phyloP scores from a whole-genome alignment of 139 green algal species.

The Trebouxia sp. region DNA sequence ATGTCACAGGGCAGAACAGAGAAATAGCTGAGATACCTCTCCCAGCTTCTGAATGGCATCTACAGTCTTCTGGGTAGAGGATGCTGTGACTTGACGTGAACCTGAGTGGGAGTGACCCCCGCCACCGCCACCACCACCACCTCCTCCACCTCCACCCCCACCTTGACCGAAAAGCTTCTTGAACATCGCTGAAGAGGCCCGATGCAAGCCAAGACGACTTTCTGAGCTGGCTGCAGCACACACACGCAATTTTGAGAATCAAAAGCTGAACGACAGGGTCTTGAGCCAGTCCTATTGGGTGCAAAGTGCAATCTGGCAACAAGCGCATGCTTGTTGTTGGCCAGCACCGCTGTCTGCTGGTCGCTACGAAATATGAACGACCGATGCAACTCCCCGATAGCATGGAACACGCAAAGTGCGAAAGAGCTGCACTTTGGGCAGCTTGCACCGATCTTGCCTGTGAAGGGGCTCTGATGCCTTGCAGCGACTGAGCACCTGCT shows the following conservation, averaged over 20 bases:
- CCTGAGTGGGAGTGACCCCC: not conserved
- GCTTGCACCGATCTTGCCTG: no score
- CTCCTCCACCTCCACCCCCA: not conserved
- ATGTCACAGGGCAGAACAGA: not conserved
- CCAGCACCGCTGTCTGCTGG: no score
- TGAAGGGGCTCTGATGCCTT: no score
- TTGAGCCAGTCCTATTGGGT: no score
- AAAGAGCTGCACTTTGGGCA: no score
- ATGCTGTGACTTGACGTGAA: conserved; percentile 21
- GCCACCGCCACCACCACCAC: conserved; percentile 24
- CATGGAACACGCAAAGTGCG: no score
- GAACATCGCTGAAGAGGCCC: conserved; percentile 42
- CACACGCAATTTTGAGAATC: not conserved
- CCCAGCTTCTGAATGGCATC: conserved; percentile 60
- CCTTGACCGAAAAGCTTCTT: conserved; percentile 53
- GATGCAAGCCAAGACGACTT: no score
- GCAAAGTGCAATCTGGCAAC: no score
- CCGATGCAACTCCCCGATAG: no score
- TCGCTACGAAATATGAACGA: no score
- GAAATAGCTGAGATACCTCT: conserved; percentile 40
- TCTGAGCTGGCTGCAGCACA: conserved; percentile 1
- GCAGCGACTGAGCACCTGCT: no score
- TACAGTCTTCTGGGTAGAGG: conserved; percentile 37
- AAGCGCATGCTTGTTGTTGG: no score
- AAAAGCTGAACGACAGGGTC: not conserved